Conservation (phyloP, 352 stramenopile genomes). For the Thraustotheca clavata region DNA sequence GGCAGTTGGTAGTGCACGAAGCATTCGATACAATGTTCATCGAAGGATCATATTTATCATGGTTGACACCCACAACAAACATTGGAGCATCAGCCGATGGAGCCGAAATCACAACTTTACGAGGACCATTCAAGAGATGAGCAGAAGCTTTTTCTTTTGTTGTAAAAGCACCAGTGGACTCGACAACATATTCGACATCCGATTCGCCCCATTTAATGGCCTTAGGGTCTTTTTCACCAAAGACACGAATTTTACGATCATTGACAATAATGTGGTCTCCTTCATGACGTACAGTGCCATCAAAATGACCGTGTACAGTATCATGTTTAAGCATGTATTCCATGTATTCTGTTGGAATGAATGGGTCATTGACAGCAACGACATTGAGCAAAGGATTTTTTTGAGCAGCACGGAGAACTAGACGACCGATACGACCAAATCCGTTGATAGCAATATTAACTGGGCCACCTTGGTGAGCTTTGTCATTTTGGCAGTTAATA, state of each 20-base stretch:
- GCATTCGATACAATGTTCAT: conserved; percentile 98
- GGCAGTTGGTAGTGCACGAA: conserved; percentile 99
- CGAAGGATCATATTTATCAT: conserved; percentile 88
- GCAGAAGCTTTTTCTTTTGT: conserved; percentile 86
- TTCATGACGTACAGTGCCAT: conserved; percentile 78
- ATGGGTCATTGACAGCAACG: conserved; percentile 93
- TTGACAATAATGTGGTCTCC: conserved; percentile 87
- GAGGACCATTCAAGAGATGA: conserved; percentile 90
- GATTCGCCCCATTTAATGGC: conserved; percentile 90
- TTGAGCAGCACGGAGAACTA: conserved; percentile 91
- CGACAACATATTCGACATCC: conserved; percentile 93
- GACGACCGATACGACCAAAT: conserved; percentile 97
- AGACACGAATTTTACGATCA: conserved; percentile 90
- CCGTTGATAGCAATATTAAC: conserved; percentile 98
- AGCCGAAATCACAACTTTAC: conserved; percentile 97
- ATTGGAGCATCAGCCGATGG: conserved; percentile 97
- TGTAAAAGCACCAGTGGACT: conserved; percentile 75
- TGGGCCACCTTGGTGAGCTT: conserved; percentile 37
- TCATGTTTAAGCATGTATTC: conserved; percentile 91
- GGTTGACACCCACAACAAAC: conserved; percentile 99
- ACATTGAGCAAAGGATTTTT: conserved; percentile 83
- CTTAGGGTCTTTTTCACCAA: conserved; percentile 89
- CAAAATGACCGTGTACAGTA: conserved; percentile 89
- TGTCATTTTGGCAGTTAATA: conserved; percentile 87
- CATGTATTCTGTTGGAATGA: conserved; percentile 96